Percentiles rank a stretch among this genome's conserved stretches.
Evolutionary conservation across 768 basidiomycete genomes (phyloP).

Genomic region (Gautieria morchelliformis): DNA sequence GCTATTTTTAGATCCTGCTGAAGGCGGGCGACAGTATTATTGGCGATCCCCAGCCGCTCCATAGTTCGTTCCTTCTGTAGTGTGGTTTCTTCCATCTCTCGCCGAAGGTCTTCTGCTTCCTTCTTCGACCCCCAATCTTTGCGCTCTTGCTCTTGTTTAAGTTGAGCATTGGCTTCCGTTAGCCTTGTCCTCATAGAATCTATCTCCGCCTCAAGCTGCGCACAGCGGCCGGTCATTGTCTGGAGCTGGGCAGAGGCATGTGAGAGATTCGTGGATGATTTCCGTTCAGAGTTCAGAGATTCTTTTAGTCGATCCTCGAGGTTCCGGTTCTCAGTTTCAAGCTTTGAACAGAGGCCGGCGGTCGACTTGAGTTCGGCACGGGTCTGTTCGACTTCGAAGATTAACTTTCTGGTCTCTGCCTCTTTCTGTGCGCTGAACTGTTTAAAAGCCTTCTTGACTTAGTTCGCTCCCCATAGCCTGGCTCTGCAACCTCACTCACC

Average conservation of each 20-base stretch:
- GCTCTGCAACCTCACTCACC: not conserved
- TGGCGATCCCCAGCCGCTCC: not conserved
- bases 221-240: not conserved
- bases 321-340: not conserved
- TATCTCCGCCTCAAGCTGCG: not conserved
- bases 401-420: not conserved
- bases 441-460: not conserved
- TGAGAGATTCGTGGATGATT: not conserved
- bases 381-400: not conserved
- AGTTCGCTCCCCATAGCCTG: not conserved
- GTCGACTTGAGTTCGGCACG: not conserved
- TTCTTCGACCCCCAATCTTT: not conserved
- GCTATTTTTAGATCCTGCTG: not conserved
- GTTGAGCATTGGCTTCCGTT: not conserved
- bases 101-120: not conserved
- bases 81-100: not conserved
- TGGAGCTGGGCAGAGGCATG: not conserved
- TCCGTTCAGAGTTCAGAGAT: not conserved
- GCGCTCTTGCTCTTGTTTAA: not conserved
- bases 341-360: not conserved
- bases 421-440: not conserved
- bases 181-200: not conserved
- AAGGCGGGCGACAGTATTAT: not conserved
- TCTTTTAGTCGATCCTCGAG: not conserved
- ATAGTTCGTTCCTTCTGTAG: not conserved